A percentile compares a stretch with the other conserved stretches of the same genome.
phyloP scores from a whole-genome alignment of 1,284 basidiomycete genomes.

The Pyrrhoderma noxium region DNA sequence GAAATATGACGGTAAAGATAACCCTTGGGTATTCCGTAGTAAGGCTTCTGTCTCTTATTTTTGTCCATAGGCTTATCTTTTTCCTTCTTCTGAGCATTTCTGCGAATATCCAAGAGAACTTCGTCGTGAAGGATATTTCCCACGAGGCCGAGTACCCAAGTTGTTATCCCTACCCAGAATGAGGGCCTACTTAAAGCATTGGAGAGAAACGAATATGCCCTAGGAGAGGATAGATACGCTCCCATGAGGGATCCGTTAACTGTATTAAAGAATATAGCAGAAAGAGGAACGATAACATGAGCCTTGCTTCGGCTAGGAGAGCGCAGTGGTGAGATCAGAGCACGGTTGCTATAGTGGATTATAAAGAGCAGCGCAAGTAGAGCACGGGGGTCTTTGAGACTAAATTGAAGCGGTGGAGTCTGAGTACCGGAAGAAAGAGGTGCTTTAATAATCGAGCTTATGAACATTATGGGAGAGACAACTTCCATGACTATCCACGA shows the following conservation, averaged over 20 bases:
- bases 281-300: slow-evolving; percentile 59
- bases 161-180: slow-evolving; percentile 56
- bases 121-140: slow-evolving; percentile 89
- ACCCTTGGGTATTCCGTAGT: slow-evolving; percentile 81
- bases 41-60: slow-evolving; percentile 19
- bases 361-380: slow-evolving; percentile 56
- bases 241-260: slow-evolving; percentile 70
- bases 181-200: slow-evolving; percentile 31
- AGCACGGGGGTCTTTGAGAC: slow-evolving; percentile 23
- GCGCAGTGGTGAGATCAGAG: slow-evolving; percentile 74
- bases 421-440: slow-evolving; percentile 32
- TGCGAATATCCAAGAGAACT: slow-evolving; percentile 69
- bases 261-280: slow-evolving; percentile 61
- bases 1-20: slow-evolving; percentile 74
- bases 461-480: slow-evolving; percentile 61
- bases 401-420: slow-evolving; percentile 17
- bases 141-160: slow-evolving; percentile 66
- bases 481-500: slow-evolving; percentile 86
- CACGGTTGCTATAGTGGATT: slow-evolving; percentile 79
- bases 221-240: slow-evolving; percentile 54
- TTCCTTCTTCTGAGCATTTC: slow-evolving; percentile 28
- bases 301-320: slow-evolving; percentile 75
- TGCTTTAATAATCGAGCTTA: slow-evolving; percentile 41
- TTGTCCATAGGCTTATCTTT: slow-evolving; percentile 12
- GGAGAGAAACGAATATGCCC: slow-evolving; percentile 25